Percentiles rank a stretch among this genome's conserved stretches.
phyloP scores from a whole-genome alignment of 441 rosid species.

The Melastoma candidum region DNA sequence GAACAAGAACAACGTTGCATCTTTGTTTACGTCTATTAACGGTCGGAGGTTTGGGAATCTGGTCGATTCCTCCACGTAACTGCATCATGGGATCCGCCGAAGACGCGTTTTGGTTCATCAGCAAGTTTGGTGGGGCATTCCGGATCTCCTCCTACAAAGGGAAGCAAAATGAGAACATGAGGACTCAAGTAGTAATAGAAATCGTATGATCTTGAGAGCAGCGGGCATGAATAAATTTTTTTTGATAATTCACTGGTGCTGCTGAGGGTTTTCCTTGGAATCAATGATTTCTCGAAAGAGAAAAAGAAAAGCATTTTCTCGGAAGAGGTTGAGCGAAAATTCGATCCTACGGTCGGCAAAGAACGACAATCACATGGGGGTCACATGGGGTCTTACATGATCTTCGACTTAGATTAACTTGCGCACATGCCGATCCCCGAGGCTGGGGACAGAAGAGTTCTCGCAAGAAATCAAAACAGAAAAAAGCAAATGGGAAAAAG shows the following conservation, averaged over 20 bases:
- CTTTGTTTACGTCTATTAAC: slow-evolving; percentile 7
- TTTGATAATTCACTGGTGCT: no score
- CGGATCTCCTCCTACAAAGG: slow-evolving; percentile 10
- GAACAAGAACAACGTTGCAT: background rate
- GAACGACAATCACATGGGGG: no score
- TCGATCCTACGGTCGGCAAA: no score
- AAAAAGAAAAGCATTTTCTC: no score
- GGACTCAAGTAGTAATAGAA: background rate
- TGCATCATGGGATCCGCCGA: slow-evolving; percentile 2
- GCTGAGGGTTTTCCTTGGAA: no score
- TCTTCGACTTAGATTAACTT: background rate
- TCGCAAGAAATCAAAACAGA: background rate
- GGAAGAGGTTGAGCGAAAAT: no score
- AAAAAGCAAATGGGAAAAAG: background rate
- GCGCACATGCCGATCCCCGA: background rate
- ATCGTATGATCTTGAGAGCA: no score
- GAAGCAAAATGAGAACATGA: background rate
- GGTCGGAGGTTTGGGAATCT: slow-evolving; percentile 4
- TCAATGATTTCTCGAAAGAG: no score
- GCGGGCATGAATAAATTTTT: no score
- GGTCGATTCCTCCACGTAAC: slow-evolving; percentile 10
- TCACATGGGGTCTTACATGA: background rate
- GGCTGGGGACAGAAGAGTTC: background rate
- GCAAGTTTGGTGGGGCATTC: slow-evolving; percentile 6
- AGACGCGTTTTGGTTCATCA: slow-evolving; percentile 7